Conservation (phyloP, 78 protist genomes). For the Tieghemostelium lacteum region DNA sequence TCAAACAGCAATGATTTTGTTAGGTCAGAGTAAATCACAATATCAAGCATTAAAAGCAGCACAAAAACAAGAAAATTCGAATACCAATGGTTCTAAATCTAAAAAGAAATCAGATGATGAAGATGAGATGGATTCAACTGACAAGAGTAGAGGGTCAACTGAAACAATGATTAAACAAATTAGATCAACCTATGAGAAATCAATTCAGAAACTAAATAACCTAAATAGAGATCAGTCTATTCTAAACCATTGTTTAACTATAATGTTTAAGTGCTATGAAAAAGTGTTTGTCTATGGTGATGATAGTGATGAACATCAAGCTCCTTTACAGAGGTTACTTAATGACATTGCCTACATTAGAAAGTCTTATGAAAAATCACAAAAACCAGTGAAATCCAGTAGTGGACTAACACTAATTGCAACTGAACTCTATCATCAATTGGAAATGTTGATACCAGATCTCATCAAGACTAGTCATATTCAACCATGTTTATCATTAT, state of each 20-base stretch:
- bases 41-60: neutral
- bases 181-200: too few species aligned
- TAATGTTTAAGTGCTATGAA: conserved; percentile 30
- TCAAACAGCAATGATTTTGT: too few species aligned
- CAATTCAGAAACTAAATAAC: too few species aligned
- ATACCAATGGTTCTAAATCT: neutral
- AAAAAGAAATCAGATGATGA: neutral
- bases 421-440: neutral
- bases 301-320: neutral
- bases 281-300: conserved; percentile 20
- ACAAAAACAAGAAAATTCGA: neutral
- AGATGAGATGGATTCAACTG: neutral
- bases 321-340: too few species aligned
- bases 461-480: neutral
- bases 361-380: too few species aligned
- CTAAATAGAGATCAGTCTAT: conserved; percentile 5
- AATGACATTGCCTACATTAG: too few species aligned
- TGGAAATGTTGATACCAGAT: neutral
- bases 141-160: too few species aligned
- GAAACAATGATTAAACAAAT: too few species aligned
- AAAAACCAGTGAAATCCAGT: neutral
- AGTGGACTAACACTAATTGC: neutral
- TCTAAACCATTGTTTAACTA: neutral
- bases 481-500: conserved; percentile 17
- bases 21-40: too few species aligned